Percentiles rank a stretch among this genome's conserved stretches.
These are phyloP conservation scores for Sarcocystis neurona DNA, from an alignment of 169 alveolate genomes.

Conservation along the genomic window DNA sequence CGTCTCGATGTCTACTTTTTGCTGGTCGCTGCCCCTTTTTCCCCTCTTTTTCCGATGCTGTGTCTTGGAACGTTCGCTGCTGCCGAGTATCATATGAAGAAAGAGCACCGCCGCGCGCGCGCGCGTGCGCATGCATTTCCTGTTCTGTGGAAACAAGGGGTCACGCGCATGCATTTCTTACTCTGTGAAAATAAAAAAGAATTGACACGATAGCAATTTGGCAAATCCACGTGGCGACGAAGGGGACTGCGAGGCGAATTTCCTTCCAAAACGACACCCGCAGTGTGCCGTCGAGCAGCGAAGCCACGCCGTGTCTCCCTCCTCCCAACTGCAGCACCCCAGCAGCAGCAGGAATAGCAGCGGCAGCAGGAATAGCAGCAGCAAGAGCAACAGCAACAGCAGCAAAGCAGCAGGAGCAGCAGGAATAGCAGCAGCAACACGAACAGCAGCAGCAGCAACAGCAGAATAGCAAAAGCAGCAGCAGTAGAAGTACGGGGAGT, in stretches of 20 bases:
- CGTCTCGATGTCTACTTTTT: too few species aligned
- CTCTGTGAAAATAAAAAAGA: constrained; percentile 35
- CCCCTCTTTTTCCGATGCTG: too few species aligned
- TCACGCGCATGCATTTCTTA: constrained; percentile 6
- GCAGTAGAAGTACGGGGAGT: too few species aligned
- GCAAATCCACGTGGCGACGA: constrained; percentile 28
- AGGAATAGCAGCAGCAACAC: too few species aligned
- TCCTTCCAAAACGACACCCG: background rate
- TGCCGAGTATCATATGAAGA: too few species aligned
- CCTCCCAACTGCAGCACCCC: constrained; percentile 14
- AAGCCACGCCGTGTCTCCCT: constrained; percentile 24
- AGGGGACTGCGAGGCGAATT: constrained; percentile 27
- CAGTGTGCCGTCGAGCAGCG: constrained; percentile 17
- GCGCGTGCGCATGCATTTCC: too few species aligned
- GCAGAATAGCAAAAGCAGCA: too few species aligned
- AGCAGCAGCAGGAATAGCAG: constrained; percentile 1
- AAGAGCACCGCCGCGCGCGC: too few species aligned
- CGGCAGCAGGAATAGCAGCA: background rate
- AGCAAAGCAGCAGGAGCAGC: too few species aligned
- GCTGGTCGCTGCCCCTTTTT: too few species aligned
- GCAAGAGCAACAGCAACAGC: background rate
- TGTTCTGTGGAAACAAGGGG: background rate
- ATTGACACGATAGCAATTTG: constrained; percentile 21
- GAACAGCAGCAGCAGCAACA: too few species aligned
- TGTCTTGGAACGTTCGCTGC: too few species aligned